A percentile compares a stretch with the other conserved stretches of the same genome.
These are phyloP conservation scores for Thelonectria olida DNA, from an alignment of 2,329 filamentous ascomycete species.

Conservation along the genomic window DNA sequence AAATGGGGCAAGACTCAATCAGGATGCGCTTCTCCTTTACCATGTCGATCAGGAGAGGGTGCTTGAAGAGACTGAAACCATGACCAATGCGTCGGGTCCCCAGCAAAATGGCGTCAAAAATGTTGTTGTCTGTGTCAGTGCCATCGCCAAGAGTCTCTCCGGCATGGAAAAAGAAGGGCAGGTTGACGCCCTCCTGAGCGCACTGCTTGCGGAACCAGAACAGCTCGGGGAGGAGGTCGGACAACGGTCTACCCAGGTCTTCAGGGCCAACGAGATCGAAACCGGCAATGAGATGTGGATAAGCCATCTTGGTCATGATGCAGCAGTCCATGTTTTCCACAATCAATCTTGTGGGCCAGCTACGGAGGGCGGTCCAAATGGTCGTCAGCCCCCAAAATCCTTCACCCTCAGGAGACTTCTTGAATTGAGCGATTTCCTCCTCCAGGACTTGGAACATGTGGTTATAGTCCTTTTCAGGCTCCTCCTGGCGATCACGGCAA, in stretches of 20 bases:
- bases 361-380: slow-evolving; percentile 84
- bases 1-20: slow-evolving; percentile 90
- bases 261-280: slow-evolving; percentile 94
- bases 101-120: slow-evolving; percentile 89
- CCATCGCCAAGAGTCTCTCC: slow-evolving; percentile 85
- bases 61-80: slow-evolving; percentile 88
- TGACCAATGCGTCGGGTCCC: slow-evolving; percentile 91
- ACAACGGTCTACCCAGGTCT: slow-evolving; percentile 78
- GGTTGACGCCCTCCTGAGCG: slow-evolving; percentile 76
- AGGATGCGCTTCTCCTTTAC: slow-evolving; percentile 89
- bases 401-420: slow-evolving; percentile 73
- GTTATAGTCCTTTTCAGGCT: slow-evolving; percentile 72
- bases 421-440: slow-evolving; percentile 83
- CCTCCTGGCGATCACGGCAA: slow-evolving; percentile 70
- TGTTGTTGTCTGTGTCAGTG: slow-evolving; percentile 77
- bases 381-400: slow-evolving; percentile 85
- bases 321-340: slow-evolving; percentile 88
- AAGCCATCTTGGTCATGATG: slow-evolving; percentile 81
- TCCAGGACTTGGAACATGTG: slow-evolving; percentile 77
- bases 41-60: slow-evolving; percentile 88
- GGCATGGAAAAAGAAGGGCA: slow-evolving; percentile 97
- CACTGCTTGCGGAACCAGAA: slow-evolving; percentile 96
- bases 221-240: slow-evolving; percentile 81
- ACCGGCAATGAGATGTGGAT: slow-evolving; percentile 82
- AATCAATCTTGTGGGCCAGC: slow-evolving; percentile 70